Percentiles rank a stretch among this genome's conserved stretches.
These are phyloP conservation scores for Multifurca ochricompacta DNA, from an alignment of 768 basidiomycete species.

Conservation along the genomic window DNA sequence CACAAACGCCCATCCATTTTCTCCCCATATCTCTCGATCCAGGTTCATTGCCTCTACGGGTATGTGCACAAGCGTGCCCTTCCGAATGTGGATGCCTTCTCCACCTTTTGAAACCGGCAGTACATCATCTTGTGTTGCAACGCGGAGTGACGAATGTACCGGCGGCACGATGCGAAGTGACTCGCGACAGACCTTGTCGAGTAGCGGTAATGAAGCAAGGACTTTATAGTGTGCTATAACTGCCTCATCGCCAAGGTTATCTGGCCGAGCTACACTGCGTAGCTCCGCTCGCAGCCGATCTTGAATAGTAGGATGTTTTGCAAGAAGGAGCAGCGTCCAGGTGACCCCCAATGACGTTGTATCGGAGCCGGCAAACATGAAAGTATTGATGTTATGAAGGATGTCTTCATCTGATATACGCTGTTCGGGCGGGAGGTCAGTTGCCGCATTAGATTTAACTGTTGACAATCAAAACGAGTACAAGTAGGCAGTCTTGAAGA, in stretches of 20 bases:
- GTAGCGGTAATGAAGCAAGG: conserved; percentile 52
- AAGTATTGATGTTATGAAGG: conserved; percentile 77
- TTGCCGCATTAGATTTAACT: conserved; percentile 82
- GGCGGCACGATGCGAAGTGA: conserved; percentile 73
- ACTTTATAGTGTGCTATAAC: conserved; percentile 44
- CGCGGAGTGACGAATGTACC: conserved; percentile 72
- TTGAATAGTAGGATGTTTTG: conserved; percentile 60
- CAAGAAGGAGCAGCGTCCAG: conserved; percentile 76
- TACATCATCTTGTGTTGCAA: conserved; percentile 69
- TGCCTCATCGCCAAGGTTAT: conserved; percentile 46
- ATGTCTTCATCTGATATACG: conserved; percentile 85
- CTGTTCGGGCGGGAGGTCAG: conserved; percentile 57
- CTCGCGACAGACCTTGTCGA: conserved; percentile 73
- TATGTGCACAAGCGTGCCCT: conserved; percentile 70
- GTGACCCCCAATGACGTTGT: conserved; percentile 77
- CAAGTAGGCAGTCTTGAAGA: neutral
- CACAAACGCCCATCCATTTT: conserved; percentile 77
- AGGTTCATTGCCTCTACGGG: conserved; percentile 76
- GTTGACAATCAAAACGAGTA: neutral
- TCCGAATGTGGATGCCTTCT: conserved; percentile 42
- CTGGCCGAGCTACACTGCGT: conserved; percentile 32
- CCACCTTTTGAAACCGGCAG: conserved; percentile 60
- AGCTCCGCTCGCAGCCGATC: conserved; percentile 65
- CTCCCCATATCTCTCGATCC: conserved; percentile 72
- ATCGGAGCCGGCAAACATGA: conserved; percentile 88